phyloP scores from a whole-genome alignment of 2,329 filamentous ascomycete species.

The Arthrobotrys musiformis region DNA sequence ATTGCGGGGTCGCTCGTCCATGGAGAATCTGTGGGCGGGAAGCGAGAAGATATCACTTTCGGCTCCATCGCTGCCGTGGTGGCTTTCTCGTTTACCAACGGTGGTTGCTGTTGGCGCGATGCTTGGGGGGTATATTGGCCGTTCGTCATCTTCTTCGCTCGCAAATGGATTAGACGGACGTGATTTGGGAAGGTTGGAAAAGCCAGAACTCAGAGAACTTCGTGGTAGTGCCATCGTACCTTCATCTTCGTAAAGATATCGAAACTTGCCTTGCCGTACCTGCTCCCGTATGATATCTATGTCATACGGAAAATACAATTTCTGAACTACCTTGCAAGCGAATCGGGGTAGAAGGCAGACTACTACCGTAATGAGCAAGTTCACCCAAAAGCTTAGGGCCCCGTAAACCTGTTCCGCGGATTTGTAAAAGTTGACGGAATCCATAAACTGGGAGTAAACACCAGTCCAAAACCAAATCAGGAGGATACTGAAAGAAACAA shows the following conservation, averaged over 20 bases:
- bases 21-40: slow-evolving; percentile 73
- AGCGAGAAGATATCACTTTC: slow-evolving; percentile 69
- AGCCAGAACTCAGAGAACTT: slow-evolving; percentile 55
- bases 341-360: slow-evolving; percentile 90
- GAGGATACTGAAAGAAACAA: slow-evolving; percentile 82
- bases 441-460: slow-evolving; percentile 75
- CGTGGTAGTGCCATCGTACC: slow-evolving; percentile 61
- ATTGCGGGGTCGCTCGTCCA: slow-evolving; percentile 77
- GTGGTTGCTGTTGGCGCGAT: slow-evolving; percentile 80
- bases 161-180: slow-evolving; percentile 60
- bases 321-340: slow-evolving; percentile 85
- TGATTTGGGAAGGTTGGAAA: slow-evolving; percentile 56
- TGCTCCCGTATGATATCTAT: slow-evolving; percentile 97
- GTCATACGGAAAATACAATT: slow-evolving; percentile 91
- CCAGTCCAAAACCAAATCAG: slow-evolving; percentile 97
- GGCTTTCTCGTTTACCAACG: slow-evolving; percentile 80
- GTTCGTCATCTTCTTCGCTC: slow-evolving; percentile 83
- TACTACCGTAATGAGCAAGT: slow-evolving; percentile 79
- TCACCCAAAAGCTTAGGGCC: slow-evolving; percentile 85
- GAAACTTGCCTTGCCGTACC: slow-evolving; percentile 82
- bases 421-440: slow-evolving; percentile 76
- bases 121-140: slow-evolving; percentile 93
- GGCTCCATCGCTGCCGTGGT: slow-evolving; percentile 93
- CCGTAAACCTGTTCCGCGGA: slow-evolving; percentile 82
- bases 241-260: slow-evolving; percentile 73